A percentile compares a stretch with the other conserved stretches of the same genome.
phyloP scores from a whole-genome alignment of 208 protist species.

The Ichthyophonus hoferi region DNA sequence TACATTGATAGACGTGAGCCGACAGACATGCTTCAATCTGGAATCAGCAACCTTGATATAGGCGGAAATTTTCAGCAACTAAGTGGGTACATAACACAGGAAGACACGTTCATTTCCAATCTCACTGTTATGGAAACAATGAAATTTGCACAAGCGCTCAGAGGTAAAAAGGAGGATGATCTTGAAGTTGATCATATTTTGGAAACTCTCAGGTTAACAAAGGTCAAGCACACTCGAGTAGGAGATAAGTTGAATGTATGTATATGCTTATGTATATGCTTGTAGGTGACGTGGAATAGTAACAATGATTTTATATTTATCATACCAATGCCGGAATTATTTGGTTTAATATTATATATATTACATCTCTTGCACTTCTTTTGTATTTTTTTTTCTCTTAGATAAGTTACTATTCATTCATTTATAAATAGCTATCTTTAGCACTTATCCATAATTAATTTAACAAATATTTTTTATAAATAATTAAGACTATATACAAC shows the following conservation, averaged over 20 bases:
- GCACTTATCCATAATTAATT: too few species aligned
- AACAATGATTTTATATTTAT: too few species aligned
- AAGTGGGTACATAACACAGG: conserved; percentile 21
- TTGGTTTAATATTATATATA: too few species aligned
- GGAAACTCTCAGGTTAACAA: conserved; percentile 1
- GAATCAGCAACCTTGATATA: not conserved
- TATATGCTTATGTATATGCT: not conserved
- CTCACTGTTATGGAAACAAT: conserved; percentile 21
- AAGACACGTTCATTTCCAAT: conserved; percentile 11
- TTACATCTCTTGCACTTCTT: too few species aligned
- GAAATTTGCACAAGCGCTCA: not conserved
- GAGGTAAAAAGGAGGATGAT: not conserved
- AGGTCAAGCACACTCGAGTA: not conserved
- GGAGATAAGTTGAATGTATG: not conserved
- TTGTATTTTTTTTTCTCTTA: too few species aligned
- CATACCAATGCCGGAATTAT: too few species aligned
- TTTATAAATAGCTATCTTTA: too few species aligned
- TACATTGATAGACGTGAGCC: not conserved
- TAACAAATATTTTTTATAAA: too few species aligned
- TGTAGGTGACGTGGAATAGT: not conserved
- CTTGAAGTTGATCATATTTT: conserved; percentile 10
- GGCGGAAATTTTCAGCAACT: conserved; percentile 16
- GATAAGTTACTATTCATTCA: too few species aligned
- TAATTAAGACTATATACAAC: too few species aligned
- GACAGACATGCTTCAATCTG: not conserved